Base-by-base conservation (phyloP, 73 alveolate species). In the Halteria grandinella region DNA sequence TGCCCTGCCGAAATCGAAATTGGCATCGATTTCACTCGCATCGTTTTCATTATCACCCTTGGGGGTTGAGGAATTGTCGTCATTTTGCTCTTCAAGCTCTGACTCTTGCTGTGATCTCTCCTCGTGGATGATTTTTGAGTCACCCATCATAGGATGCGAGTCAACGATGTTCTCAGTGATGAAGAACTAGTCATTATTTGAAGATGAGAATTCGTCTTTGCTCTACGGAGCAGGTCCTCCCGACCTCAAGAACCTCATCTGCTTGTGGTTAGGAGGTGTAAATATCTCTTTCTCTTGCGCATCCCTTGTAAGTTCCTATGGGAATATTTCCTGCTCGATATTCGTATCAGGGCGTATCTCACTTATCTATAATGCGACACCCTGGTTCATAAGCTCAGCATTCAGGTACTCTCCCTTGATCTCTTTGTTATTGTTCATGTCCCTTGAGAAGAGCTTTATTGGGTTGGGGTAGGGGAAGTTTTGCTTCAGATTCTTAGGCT, bases 391-490 rank as follows among this genome's bases (percentile, higher is more conserved):
- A 1, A 82, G 21, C 36, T 82, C 91, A 31, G 86, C 91, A 33
- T 72, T 59, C 6, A 70, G 23, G 33, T 70, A 72, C 36, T 72
- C 86, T 1, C 82, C 82, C 49, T 82, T 82, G 8, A 77, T 50
- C 14, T 64, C 73, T 32, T 69, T 69, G 48, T 50, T 21, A n/a
- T n/a, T n/a, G n/a, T n/a, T n/a, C 2, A 36, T 59, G n/a, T 80
- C 90, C 43, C 90, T 51, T 0, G 86, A 57, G 49, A 82, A 47
- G 12, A 82, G 57, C 3, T 79, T 72, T 7, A 82, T 50, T 45
- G 91, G 91, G 17, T 82, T 82, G 18, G 91, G 91, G 29, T 82
- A 82, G 11, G 91, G 80, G 29, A 82, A 59, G 21, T 66, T 66
- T 45, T 66, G 27, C 51, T 60, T 60, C 28, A 17, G 24, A 25